Conservation (phyloP, 345 rosid genomes). For the Populus simonii region DNA sequence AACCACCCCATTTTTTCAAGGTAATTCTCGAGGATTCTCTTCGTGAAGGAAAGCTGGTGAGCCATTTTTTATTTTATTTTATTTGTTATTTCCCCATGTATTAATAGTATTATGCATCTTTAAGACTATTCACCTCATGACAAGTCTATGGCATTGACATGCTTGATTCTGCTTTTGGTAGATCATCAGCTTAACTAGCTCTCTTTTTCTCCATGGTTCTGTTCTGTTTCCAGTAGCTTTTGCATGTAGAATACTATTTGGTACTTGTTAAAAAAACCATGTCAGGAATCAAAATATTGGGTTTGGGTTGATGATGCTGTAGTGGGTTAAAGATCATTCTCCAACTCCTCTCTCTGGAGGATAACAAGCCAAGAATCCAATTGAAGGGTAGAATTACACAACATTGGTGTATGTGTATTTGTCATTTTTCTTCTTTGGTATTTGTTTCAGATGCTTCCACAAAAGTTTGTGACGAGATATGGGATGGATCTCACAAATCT, state of each 20-base stretch:
- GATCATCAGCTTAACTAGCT: background rate
- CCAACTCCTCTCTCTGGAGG: no score
- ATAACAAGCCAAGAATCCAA: background rate
- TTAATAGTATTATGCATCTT: no score
- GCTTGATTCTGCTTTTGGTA: background rate
- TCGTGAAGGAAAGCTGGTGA: background rate
- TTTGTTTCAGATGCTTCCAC: constrained; percentile 22
- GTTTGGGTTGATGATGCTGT: no score
- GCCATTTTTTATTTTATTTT: background rate
- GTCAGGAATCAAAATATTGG: no score
- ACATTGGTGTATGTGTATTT: background rate
- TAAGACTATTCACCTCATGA: no score
- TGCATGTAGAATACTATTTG: no score
- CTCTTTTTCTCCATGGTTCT: no score
- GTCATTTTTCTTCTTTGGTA: background rate
- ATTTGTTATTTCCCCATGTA: no score
- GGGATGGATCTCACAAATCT: constrained; percentile 4
- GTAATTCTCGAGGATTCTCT: background rate
- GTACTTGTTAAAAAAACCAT: no score
- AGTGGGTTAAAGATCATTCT: no score
- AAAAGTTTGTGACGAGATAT: constrained; percentile 17
- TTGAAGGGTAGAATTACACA: background rate
- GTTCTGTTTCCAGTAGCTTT: no score
- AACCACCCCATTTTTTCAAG: constrained; percentile 5
- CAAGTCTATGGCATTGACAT: background rate